These are phyloP conservation scores for Camellia japonica DNA, from an alignment of 148 eudicot genomes.

Conservation along the genomic window DNA sequence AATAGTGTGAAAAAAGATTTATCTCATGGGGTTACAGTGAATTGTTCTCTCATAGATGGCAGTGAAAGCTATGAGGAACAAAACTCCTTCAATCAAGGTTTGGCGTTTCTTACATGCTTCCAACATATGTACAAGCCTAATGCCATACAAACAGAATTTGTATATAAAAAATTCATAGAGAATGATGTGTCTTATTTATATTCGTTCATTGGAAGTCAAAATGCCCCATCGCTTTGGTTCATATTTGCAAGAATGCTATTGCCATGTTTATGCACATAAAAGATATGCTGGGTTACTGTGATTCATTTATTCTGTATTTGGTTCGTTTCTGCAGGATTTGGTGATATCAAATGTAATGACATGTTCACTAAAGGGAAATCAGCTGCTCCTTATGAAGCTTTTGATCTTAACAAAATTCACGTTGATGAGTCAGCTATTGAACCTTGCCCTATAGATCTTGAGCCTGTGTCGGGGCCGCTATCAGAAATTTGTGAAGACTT, in stretches of 20 bases:
- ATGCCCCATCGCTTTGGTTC: no score
- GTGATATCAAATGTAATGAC: slow-evolving; percentile 10
- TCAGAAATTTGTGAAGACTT: neutral
- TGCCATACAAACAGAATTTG: no score
- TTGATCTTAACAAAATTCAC: slow-evolving; percentile 56
- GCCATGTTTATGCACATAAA: neutral
- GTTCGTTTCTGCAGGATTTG: slow-evolving; percentile 34
- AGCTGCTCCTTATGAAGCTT: slow-evolving; percentile 11
- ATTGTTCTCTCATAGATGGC: slow-evolving; percentile 14
- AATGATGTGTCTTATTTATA: no score
- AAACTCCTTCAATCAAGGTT: slow-evolving; percentile 37
- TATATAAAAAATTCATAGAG: no score
- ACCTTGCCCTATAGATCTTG: slow-evolving; percentile 1
- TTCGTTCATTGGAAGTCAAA: no score
- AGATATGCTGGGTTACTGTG: neutral
- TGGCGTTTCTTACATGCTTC: slow-evolving; percentile 8
- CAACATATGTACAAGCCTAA: neutral
- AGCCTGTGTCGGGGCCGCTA: neutral
- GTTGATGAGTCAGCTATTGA: slow-evolving; percentile 38
- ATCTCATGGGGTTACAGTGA: slow-evolving; percentile 16
- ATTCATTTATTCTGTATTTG: neutral
- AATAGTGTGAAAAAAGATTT: slow-evolving; percentile 13
- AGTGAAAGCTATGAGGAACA: slow-evolving; percentile 18
- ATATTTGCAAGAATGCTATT: no score
- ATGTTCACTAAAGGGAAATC: slow-evolving; percentile 14